Base-by-base conservation (phyloP, 1,139 yeast genomes). In the Hyphopichia burtonii region DNA sequence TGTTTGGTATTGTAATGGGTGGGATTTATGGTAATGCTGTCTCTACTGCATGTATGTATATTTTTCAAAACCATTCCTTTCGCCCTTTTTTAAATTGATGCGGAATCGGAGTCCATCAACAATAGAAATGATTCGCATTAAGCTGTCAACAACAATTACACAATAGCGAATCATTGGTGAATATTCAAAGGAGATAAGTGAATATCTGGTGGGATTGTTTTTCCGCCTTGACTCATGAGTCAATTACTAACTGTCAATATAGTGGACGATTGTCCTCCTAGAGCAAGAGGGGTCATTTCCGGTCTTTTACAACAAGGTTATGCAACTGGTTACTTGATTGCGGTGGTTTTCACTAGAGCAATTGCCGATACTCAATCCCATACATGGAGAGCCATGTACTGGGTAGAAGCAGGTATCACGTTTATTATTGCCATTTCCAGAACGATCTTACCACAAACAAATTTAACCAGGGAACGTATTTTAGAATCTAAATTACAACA, bases 271-370 rank as follows among this genome's bases (percentile, higher is more conserved):
- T 74, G 81, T 52, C 89, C 90, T n/a, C 57, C 59, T 2, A 75
- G 68, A 38, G 83, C 87, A 7, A 68, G 78, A 50, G 86, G 88
- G 38, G 64, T 83, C 44, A 65, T 85, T 27, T 79, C 86, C 18
- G 91, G 91, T 30, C 58, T 82, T 36, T 73, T 83, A 52, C 89
- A 83, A 59, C 84, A 83, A 54, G 90, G 90, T 44, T 84, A 85
- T 52, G 85, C 89, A 2, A 83, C 17, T 31, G 93, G 93, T 6
- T 77, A 83, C 54, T 65, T 84, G 39, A 58, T 83, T 32, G 86
- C 82, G 3, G 86, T 82, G 35, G 68, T 82, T 34, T 83, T 84
- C 61, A 77, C 75, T 48, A 72, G 89, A 48, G 86, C 85, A 23
- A 54, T 70, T 40, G 62, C 59, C 23, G 64, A 65, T 42, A 66